phyloP scores from a whole-genome alignment of 2,329 filamentous ascomycete species.

The Penicillium sp. region DNA sequence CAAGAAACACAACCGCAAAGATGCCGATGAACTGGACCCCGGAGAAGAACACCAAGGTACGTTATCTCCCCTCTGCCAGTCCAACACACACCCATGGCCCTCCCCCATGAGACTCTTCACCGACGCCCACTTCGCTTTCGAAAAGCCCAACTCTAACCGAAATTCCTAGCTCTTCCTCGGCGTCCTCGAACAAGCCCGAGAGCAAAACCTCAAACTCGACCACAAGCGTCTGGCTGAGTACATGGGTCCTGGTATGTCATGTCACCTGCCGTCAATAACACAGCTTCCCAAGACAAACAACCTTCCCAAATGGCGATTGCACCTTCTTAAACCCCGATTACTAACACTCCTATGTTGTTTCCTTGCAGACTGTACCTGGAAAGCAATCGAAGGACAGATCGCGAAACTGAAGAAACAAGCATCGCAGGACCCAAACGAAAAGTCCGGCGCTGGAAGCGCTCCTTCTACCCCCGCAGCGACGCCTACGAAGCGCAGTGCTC shows the following conservation, averaged over 20 bases:
- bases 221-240: constrained; percentile 7
- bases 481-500: neutral
- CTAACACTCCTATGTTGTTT: neutral
- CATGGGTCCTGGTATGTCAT: constrained; percentile 21
- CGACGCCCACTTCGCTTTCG: too few species aligned
- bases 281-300: too few species aligned
- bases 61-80: neutral
- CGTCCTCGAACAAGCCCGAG: constrained; percentile 10
- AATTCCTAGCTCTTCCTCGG: constrained; percentile 20
- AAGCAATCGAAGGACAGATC: constrained; percentile 16
- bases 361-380: constrained; percentile 12
- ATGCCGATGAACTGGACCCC: constrained; percentile 21
- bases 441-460: neutral
- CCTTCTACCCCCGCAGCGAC: neutral
- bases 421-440: neutral
- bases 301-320: too few species aligned
- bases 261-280: too few species aligned
- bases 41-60: constrained; percentile 20
- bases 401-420: constrained; percentile 8
- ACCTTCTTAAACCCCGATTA: neutral
- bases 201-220: constrained; percentile 17
- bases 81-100: neutral
- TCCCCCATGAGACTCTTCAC: too few species aligned
- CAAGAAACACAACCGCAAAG: neutral
- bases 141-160: neutral